phyloP scores from a whole-genome alignment of 345 rosid genomes.

The Populus ilicifolia region DNA sequence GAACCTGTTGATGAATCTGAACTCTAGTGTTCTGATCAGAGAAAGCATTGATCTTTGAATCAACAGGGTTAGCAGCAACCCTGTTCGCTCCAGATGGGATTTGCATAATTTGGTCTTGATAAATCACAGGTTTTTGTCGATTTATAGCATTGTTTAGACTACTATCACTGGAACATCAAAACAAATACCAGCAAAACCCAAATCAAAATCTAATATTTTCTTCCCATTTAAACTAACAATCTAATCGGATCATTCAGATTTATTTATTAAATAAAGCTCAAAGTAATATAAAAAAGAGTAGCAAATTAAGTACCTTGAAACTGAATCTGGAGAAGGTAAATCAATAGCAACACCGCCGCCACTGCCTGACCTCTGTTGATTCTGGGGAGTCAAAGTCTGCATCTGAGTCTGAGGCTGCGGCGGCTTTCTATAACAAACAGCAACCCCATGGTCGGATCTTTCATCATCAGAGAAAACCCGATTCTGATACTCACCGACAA shows the following conservation, averaged over 20 bases:
- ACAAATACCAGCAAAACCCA: slow-evolving; percentile 22
- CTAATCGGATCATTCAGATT: not conserved
- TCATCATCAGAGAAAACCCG: slow-evolving; percentile 77
- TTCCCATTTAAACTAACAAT: not conserved
- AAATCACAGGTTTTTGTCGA: slow-evolving; percentile 56
- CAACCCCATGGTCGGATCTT: slow-evolving; percentile 78
- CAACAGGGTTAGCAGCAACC: slow-evolving; percentile 39
- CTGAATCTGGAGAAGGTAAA: slow-evolving; percentile 78
- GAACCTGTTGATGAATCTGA: slow-evolving; percentile 41
- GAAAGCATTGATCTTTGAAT: slow-evolving; percentile 45
- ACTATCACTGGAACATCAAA: too few species aligned
- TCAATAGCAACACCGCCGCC: slow-evolving; percentile 42
- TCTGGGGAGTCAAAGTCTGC: slow-evolving; percentile 34
- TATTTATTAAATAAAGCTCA: not conserved
- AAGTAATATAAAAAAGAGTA: not conserved
- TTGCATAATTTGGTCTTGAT: slow-evolving; percentile 65
- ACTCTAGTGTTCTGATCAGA: slow-evolving; percentile 49
- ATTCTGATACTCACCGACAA: slow-evolving; percentile 43
- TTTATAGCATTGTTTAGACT: too few species aligned
- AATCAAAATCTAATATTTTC: slow-evolving; percentile 28
- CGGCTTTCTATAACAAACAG: slow-evolving; percentile 50
- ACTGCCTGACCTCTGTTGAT: slow-evolving; percentile 45
- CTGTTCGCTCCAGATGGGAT: slow-evolving; percentile 48
- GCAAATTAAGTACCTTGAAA: slow-evolving; percentile 50
- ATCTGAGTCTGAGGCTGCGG: slow-evolving; percentile 38